Conservation (phyloP, 345 rosid species). For the Salix purpurea region DNA sequence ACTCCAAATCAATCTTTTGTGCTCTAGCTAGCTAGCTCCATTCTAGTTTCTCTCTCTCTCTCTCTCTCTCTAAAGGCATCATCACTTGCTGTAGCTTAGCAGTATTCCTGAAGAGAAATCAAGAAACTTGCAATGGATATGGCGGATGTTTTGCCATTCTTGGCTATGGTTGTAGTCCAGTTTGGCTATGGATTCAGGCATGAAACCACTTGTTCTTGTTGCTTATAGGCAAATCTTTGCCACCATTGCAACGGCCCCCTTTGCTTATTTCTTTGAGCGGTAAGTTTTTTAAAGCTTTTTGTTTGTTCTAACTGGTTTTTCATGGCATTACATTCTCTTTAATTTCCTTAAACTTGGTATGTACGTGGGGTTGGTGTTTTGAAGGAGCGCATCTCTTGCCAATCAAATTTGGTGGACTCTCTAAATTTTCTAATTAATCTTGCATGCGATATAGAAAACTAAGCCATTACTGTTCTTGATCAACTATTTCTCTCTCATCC, state of each 20-base stretch:
- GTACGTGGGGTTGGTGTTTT: no score
- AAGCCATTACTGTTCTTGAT: no score
- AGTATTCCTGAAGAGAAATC: not conserved
- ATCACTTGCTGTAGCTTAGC: not conserved
- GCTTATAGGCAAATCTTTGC: conserved; percentile 79
- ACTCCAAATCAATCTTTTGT: not conserved
- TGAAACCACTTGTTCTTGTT: conserved; percentile 77
- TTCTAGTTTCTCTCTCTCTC: no score
- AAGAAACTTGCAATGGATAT: conserved; percentile 19
- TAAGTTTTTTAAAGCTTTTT: conserved; percentile 12
- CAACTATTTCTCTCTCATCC: no score
- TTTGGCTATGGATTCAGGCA: conserved; percentile 76
- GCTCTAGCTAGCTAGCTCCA: no score
- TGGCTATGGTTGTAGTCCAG: conserved; percentile 76
- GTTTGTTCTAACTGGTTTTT: not conserved
- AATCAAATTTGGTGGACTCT: no score
- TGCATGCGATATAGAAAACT: no score
- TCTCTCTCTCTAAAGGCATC: no score
- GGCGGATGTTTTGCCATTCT: conserved; percentile 50
- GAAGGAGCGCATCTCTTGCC: no score
- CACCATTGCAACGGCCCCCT: conserved; percentile 60
- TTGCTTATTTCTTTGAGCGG: conserved; percentile 72
- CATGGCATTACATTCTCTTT: not conserved
- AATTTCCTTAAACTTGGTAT: no score
- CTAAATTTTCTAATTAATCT: no score